Base-by-base conservation (phyloP, 495 filamentous ascomycete species). In the Tuber indicum region DNA sequence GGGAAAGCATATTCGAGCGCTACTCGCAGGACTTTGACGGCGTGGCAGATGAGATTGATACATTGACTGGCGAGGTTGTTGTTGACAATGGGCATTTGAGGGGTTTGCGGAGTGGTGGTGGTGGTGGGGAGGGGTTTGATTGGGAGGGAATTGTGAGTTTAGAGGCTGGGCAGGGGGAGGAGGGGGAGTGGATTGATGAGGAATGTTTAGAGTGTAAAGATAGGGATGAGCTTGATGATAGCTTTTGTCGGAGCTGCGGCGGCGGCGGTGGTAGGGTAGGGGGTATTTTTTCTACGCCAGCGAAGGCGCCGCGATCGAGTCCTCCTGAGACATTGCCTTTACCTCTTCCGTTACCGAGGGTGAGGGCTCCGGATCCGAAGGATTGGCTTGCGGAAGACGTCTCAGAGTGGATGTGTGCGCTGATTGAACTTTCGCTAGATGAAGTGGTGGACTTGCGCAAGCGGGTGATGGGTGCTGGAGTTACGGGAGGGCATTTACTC, bases 1-100 rank as follows among this genome's bases (percentile, higher is more conserved):
- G 96, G 80, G 94, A 97, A 81, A 83, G 86, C 70, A 97, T 99
- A 52, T 97, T 97, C 81, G 88, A 90, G 44, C 97, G 96, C 84
- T 99, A 97, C 83, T 89, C 87, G 36, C 89, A 88, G 80, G 91
- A 97, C 84, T 97, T 97, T 81, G 89, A 89, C 6, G 92, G 90
- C 43, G 86, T 93, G 44, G 93, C 90, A 23, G 94, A 96, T 81
- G 92, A 94, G 84, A 91, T 96, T 79, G 92, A 96, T 85, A 84
- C 93, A 39, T 85, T 86, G 75, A 96, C 91, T 0, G 93, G 92
- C 36, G 86, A 92, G 70, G 90, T 99, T 43, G 87, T 95, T 21
- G 91, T 97, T 46, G 87, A 98, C 84, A 94, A 96, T 87, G 94
- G 96, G 4, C 94, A 98, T 86, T 81, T 81, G 36, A 76, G 75